Evolutionary conservation across 192 early-diverging fungal species (phyloP).

Genomic region (Linnemannia schmuckeri): DNA sequence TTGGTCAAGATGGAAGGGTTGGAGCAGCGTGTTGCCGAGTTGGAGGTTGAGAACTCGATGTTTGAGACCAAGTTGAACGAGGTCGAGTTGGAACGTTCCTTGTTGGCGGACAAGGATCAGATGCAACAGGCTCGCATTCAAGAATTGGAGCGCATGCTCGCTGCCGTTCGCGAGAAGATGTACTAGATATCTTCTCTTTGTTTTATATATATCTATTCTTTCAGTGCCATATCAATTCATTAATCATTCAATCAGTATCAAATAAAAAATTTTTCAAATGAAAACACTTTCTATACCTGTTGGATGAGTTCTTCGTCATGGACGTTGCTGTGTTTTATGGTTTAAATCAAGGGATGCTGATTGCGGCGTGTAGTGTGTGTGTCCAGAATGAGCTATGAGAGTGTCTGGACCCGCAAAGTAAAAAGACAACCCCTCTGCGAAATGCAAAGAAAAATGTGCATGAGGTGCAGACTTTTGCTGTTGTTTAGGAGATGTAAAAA

Average conservation of each 20-base stretch:
- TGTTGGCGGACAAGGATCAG: slow-evolving; percentile 60
- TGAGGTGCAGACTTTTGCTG: not conserved
- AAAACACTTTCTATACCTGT: not conserved
- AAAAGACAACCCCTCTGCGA: too few relatives aligned
- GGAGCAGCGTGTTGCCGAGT: slow-evolving; percentile 82
- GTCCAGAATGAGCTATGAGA: too few relatives aligned
- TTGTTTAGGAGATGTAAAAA: not conserved
- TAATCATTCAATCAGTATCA: not conserved
- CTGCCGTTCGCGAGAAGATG: slow-evolving; percentile 45
- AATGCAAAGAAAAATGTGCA: not conserved
- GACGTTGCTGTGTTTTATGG: not conserved
- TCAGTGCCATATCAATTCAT: not conserved
- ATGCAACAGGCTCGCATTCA: slow-evolving; percentile 56
- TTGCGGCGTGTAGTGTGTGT: too few relatives aligned
- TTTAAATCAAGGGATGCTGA: too few relatives aligned
- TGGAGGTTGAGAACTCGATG: slow-evolving; percentile 83
- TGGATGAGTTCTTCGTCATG: too few relatives aligned
- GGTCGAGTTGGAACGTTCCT: slow-evolving; percentile 53
- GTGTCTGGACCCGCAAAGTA: too few relatives aligned
- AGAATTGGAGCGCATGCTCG: slow-evolving; percentile 49
- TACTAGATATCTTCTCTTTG: slow-evolving; percentile 14
- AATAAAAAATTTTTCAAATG: not conserved
- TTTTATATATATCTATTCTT: not conserved
- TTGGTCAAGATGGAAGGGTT: slow-evolving; percentile 86
- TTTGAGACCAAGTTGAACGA: slow-evolving; percentile 56